Conservation (phyloP, 768 basidiomycete species). For the Panaeolus papilionaceus region DNA sequence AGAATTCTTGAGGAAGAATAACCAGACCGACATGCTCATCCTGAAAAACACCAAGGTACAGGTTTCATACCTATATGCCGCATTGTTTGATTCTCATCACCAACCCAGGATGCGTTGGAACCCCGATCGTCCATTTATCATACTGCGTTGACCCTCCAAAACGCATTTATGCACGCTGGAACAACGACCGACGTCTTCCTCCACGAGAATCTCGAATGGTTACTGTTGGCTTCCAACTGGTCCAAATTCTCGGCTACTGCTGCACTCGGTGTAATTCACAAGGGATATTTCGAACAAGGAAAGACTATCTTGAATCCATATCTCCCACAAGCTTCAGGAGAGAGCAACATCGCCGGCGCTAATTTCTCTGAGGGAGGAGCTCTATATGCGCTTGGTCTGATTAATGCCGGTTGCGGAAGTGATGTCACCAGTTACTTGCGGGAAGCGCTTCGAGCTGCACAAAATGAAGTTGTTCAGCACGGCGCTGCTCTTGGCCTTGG, state of each 20-base stretch:
- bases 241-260: constrained; percentile 98
- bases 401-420: constrained; percentile 90
- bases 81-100: constrained; percentile 17
- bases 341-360: constrained; percentile 77
- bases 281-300: constrained; percentile 94
- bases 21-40: constrained; percentile 90
- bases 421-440: constrained; percentile 80
- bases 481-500: constrained; percentile 98
- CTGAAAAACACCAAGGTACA: constrained; percentile 90
- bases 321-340: constrained; percentile 79
- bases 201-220: constrained; percentile 96
- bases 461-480: constrained; percentile 92
- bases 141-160: constrained; percentile 94
- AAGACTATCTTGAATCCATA: constrained; percentile 93
- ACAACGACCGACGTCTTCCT: constrained; percentile 95
- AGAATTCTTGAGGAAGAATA: constrained; percentile 95
- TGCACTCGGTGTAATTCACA: constrained; percentile 96
- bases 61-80: not conserved
- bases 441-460: constrained; percentile 75
- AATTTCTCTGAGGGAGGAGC: constrained; percentile 96
- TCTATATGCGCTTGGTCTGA: constrained; percentile 93
- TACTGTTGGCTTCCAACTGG: constrained; percentile 95
- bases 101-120: constrained; percentile 81
- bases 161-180: constrained; percentile 98
- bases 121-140: constrained; percentile 97